Conservation (phyloP, 1,284 basidiomycete genomes). For the Moniliophthora roreri region DNA sequence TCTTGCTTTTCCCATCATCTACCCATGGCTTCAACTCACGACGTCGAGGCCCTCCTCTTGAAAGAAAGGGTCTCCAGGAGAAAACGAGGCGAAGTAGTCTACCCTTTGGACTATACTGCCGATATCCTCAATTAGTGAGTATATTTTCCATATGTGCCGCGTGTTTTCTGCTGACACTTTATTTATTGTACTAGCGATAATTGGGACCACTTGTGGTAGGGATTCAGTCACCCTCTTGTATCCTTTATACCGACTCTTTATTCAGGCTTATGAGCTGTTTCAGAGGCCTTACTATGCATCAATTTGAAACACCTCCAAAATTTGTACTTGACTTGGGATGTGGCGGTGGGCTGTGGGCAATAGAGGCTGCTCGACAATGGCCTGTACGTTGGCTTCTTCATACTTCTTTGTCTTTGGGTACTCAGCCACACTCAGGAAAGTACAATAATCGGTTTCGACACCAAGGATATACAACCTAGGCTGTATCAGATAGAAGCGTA, state of each 20-base stretch:
- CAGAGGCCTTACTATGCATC: slow-evolving; percentile 51
- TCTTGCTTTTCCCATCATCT: slow-evolving; percentile 11
- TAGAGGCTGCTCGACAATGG: slow-evolving; percentile 67
- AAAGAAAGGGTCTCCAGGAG: slow-evolving; percentile 41
- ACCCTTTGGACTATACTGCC: slow-evolving; percentile 51
- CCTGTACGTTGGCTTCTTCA: slow-evolving; percentile 39
- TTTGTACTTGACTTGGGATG: slow-evolving; percentile 75
- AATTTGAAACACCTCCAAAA: slow-evolving; percentile 49
- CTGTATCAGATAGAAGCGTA: slow-evolving; percentile 35
- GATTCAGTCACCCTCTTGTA: not conserved
- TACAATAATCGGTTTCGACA: slow-evolving; percentile 60
- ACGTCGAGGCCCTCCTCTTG: slow-evolving; percentile 45
- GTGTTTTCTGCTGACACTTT: slow-evolving; percentile 1
- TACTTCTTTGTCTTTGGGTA: slow-evolving; percentile 8
- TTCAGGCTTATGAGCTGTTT: slow-evolving; percentile 51
- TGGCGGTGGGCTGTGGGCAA: slow-evolving; percentile 75
- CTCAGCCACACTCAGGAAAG: slow-evolving; percentile 40
- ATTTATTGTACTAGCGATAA: slow-evolving; percentile 10
- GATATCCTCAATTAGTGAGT: slow-evolving; percentile 55
- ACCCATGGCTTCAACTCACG: slow-evolving; percentile 31
- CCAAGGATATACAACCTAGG: slow-evolving; percentile 55
- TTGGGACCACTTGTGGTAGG: slow-evolving; percentile 3
- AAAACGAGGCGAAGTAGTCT: slow-evolving; percentile 45
- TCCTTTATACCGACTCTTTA: not conserved
- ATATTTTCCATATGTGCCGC: too few relatives aligned